Base-by-base conservation (phyloP, 2,329 filamentous ascomycete genomes). In the Penicillium sp. region DNA sequence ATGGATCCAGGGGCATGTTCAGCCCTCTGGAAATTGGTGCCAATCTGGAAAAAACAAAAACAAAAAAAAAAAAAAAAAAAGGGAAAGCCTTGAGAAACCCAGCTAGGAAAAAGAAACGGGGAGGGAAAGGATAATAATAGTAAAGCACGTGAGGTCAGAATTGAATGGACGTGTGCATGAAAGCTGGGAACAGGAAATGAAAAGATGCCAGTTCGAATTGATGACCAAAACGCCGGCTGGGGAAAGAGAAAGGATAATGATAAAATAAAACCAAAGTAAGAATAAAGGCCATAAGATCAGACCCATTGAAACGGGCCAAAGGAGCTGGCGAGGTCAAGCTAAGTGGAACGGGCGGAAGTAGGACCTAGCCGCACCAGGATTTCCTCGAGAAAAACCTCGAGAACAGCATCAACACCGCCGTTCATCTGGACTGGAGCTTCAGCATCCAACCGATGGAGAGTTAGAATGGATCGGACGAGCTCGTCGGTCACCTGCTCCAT, bases 351-450 rank as follows among this genome's bases (percentile, higher is more conserved):
- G 4, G 38, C 15, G 1, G 12, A 17, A 44, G 88, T 73, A 3
- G 89, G 85, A 68, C 96, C 90, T 10, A 96, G 86, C 39, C 92
- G 71, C 23, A 95, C 88, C 14, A 98, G 69, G 15, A 98, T 83
- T 70, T 98, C 92, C 62, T 98, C 92, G 22, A 98, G 69, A 46
- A 96, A 77, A 0, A 89, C 90, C 62, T 98, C 92, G 6, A 96
- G 66, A 52, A 96, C 93, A 1, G 85, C 86, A 30, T 81, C 80
- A 2, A 95, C 88, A 16, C 90, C 89, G 30, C 86, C 82, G 0
- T 88, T 90, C 90, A 96, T 95, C 1, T 88, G 87, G 8, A 96
- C 87, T 4, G 88, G 86, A 51, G 87, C 84, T 29, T 81, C 77
- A 60, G 83, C 84, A 64, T 98, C 92, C 65, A 82, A 85, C 47